Evolutionary conservation across 805 yeast genomes (phyloP).

Genomic region (Suhomyces sp.): DNA sequence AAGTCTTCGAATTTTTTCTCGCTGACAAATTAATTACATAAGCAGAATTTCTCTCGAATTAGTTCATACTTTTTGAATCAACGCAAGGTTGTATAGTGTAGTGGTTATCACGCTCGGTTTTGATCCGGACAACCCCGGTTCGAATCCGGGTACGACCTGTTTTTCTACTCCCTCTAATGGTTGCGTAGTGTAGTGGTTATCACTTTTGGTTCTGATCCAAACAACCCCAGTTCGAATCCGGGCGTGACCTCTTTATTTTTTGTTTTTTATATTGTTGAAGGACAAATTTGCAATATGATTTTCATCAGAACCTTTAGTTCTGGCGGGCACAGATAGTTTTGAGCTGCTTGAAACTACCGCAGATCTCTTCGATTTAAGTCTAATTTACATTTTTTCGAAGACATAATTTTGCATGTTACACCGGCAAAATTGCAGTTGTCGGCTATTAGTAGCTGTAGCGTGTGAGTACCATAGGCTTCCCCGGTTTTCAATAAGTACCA

Average conservation of each 20-base stretch:
- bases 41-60: too few relatives aligned
- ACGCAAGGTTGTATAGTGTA: slow-evolving; percentile 44
- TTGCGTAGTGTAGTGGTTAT: slow-evolving; percentile 77
- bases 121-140: slow-evolving; percentile 82
- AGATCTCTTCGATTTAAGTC: too few relatives aligned
- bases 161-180: slow-evolving; percentile 18
- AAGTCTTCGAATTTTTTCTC: neutral
- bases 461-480: too few relatives aligned
- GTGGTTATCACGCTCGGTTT: slow-evolving; percentile 81
- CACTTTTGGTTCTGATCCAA: slow-evolving; percentile 80
- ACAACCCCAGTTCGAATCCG: slow-evolving; percentile 86
- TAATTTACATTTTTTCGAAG: too few relatives aligned
- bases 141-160: slow-evolving; percentile 37
- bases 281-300: neutral
- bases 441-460: too few relatives aligned
- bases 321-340: too few relatives aligned
- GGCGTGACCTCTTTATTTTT: slow-evolving; percentile 57
- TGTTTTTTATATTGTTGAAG: neutral
- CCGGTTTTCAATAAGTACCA: too few relatives aligned
- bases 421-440: too few relatives aligned
- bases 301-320: neutral
- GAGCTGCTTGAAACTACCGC: too few relatives aligned
- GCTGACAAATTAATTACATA: neutral
- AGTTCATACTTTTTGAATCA: neutral
- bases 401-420: too few relatives aligned